Base-by-base conservation (phyloP, 495 filamentous ascomycete genomes). In the Penicillium odoratum region DNA sequence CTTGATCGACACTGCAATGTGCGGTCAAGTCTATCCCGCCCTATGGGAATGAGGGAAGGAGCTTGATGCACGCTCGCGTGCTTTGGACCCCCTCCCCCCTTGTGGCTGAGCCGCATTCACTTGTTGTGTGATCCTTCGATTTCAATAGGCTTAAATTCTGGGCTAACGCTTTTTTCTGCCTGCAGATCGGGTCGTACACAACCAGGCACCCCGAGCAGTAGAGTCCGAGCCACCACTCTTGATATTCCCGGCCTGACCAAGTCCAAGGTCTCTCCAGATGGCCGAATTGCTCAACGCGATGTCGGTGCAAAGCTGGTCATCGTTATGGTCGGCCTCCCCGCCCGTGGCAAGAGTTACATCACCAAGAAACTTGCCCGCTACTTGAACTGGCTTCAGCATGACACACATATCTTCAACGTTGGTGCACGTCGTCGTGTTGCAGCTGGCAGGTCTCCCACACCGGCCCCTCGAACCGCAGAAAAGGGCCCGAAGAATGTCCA, bases 281-380 rank as follows among this genome's bases (percentile, higher is more conserved):
- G 94, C 55, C 84, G 88, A 50, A 98, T 98, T 58, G 85, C 94
- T 56, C 85, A 92, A 61, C 81, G 92, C 56, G 94, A 98, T 80
- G 86, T 98, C 48, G 94, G 92, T 25, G 86, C 93, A 16, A 98
- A 98, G 78, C 79, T 98, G 62, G 92, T 97, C 64, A 94, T 98
- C 67, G 88, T 98, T 65, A 98, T 98, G 94, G 94, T 98, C 48
- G 94, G 94, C 57, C 80, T 98, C 51, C 94, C 94, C 0, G 94
- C 94, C 1, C 78, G 94, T 58, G 94, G 94, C 53, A 98, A 98
- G 75, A 96, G 92, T 55, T 98, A 98, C 73, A 92, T 98, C 63
- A 97, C 93, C 53, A 97, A 97, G 80, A 98, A 98, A 78, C 81
- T 98, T 46, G 89, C 92, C 26, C 84, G 94, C 49, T 98, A 98